A percentile compares a stretch with the other conserved stretches of the same genome.
Conservation (phyloP, 495 filamentous ascomycete species). For the Annulohypoxylon moriforme region DNA sequence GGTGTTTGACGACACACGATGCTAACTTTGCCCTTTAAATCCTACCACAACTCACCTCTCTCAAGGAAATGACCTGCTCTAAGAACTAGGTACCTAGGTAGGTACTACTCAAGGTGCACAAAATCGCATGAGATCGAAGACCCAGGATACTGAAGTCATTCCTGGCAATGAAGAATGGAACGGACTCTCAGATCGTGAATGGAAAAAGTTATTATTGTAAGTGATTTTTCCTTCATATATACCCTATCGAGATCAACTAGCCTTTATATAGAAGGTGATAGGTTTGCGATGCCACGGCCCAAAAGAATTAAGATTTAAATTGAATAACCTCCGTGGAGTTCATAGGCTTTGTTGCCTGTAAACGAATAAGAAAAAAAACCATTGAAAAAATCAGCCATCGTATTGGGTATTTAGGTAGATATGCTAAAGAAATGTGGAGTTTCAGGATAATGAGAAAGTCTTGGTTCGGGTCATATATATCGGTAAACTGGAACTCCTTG, state of each 20-base stretch:
- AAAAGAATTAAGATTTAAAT: neutral
- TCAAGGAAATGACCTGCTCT: neutral
- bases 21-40: neutral
- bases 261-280: too few species aligned
- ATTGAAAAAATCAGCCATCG: neutral
- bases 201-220: too few species aligned
- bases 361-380: neutral
- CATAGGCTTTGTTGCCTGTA: neutral
- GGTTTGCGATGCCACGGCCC: too few species aligned
- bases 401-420: neutral
- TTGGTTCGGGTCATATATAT: neutral
- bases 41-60: conserved; percentile 11
- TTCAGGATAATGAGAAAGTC: neutral
- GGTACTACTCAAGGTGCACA: too few species aligned
- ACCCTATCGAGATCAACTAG: too few species aligned
- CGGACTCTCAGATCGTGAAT: too few species aligned
- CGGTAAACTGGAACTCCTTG: neutral
- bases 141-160: too few species aligned
- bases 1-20: neutral
- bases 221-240: too few species aligned
- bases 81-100: too few species aligned
- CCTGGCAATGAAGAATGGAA: too few species aligned
- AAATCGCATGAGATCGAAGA: too few species aligned
- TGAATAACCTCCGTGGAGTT: neutral
- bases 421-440: neutral